phyloP scores from a whole-genome alignment of 805 yeast genomes.

The Scheffersomyces amazonensis region DNA sequence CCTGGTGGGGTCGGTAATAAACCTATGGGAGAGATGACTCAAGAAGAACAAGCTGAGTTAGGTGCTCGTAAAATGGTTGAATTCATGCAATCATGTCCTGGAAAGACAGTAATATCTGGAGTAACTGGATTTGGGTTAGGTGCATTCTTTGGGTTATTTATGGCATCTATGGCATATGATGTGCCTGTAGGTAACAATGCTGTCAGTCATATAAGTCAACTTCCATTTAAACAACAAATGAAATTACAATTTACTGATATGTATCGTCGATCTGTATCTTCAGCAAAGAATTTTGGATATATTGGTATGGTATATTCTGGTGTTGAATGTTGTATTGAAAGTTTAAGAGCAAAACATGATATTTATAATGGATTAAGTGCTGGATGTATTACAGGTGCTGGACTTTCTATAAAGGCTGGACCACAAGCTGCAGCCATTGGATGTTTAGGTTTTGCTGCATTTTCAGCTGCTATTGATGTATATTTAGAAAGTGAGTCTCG shows the following conservation, averaged over 20 bases:
- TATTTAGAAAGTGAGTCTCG: conserved; percentile 83
- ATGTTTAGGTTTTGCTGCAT: conserved; percentile 97
- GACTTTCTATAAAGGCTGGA: conserved; percentile 86
- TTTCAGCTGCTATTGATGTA: conserved; percentile 83
- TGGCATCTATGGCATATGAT: conserved; percentile 84
- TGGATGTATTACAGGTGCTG: conserved; percentile 97
- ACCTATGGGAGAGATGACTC: conserved; percentile 71
- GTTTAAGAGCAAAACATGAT: conserved; percentile 85
- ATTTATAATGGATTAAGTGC: conserved; percentile 88
- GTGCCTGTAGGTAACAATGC: conserved; percentile 63
- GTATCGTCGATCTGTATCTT: conserved; percentile 82
- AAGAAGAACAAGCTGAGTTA: conserved; percentile 88
- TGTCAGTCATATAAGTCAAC: conserved; percentile 63
- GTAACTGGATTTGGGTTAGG: conserved; percentile 93
- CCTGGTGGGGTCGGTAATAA: conserved; percentile 34
- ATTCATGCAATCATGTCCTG: conserved; percentile 92
- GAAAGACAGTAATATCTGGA: conserved; percentile 87
- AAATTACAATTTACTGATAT: conserved; percentile 86
- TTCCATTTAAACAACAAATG: conserved; percentile 92
- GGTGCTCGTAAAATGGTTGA: conserved; percentile 83
- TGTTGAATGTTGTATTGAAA: conserved; percentile 86
- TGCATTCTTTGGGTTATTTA: conserved; percentile 92
- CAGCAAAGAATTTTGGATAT: conserved; percentile 92
- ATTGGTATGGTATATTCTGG: conserved; percentile 91
- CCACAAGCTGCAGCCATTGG: conserved; percentile 91